Evolutionary conservation across 1,284 basidiomycete genomes (phyloP), one percentile per base, ranked within the genome.

Genomic region (Pseudozyma hubeiensis): DNA sequence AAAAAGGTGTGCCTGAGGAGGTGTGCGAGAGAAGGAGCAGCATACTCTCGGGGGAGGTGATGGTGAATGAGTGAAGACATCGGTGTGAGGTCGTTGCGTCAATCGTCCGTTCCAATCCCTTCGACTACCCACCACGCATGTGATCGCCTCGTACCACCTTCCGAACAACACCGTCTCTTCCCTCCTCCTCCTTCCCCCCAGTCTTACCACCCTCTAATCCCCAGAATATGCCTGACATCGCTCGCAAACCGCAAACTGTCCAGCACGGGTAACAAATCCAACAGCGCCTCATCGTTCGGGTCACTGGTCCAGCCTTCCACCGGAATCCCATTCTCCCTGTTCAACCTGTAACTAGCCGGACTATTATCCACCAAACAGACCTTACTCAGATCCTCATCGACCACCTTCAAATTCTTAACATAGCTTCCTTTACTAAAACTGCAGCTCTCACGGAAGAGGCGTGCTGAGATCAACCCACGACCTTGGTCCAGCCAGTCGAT

Each of bases 261-360:
- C 60, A 99, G 89, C 49, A 99, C 91, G 19, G 96, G 96, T 19
- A 99, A 87, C 59, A 97, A 88, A 86, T 99, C 95, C 53, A 99
- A 90, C 49, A 99, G 87, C 10, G 95, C 96, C 86, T 98, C 94
- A 86, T 99, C 96, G 67, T 91, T 91, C 24, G 94, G 95, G 85
- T 99, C 97, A 70, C 94, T 91, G 17, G 94, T 97, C 96, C 96
- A 99, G 46, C 96, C 96, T 87, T 99, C 96, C 84, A 99, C 94
- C 35, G 96, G 97, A 78, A 99, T 94, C 48, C 95, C 96, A 85
- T 99, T 99, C 48, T 93, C 95, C 91, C 89, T 94, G 84, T 98
- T 94, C 77, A 93, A 89, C 64, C 88, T 90, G 85, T 99, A 99
- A 83, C 92, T 93, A 48, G 94, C 88, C 4, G 97, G 97, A 44